Evolutionary conservation across 768 basidiomycete genomes (phyloP), one percentile per base, ranked within the genome.

Genomic region (Leccinum aurantiacum): DNA sequence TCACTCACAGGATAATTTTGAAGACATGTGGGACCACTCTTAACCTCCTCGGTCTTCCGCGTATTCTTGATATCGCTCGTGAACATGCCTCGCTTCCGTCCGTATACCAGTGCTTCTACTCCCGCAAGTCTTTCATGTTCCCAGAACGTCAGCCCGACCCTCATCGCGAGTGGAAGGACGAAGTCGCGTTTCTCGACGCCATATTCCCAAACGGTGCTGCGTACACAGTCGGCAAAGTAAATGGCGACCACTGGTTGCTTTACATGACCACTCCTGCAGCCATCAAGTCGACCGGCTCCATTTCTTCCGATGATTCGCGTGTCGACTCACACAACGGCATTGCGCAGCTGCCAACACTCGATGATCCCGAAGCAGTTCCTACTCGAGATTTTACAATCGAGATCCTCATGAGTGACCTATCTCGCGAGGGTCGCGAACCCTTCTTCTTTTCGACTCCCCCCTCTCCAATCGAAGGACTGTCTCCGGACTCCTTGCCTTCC

Each of bases 1-100:
- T 90, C 41, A 86, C 96, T 2, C 95, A 99, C 76, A 89, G 94
- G 58, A 83, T 99, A 61, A 98, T 99, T 68, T 86, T 99, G 71
- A 99, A 99, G 77, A 99, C 97, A 13, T 99, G 97, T 74, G 97
- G 97, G 25, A 99, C 97, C 4, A 99, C 97, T 6, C 88, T 98
- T 61, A 98, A 98, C 77, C 89, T 99, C 53, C 83, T 96, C 63
- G 97, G 97, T 13, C 82, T 99, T 54, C 93, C 94, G 22, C 86
- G 93, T 59, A 96, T 99, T 68, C 90, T 99, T 60, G 88, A 94
- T 68, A 96, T 98, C 70, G 97, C 97, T 2, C 80, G 84, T 37
- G 77, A 80, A 7, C 77, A 89, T 41, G 90, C 88, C 11, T 80
- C 82, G 53, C 76, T 93, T 61, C 78, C 78, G 25, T 80, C 82